A percentile compares a stretch with the other conserved stretches of the same genome.
Evolutionary conservation across 441 rosid genomes (phyloP).

Genomic region (Raphanus hybrid): DNA sequence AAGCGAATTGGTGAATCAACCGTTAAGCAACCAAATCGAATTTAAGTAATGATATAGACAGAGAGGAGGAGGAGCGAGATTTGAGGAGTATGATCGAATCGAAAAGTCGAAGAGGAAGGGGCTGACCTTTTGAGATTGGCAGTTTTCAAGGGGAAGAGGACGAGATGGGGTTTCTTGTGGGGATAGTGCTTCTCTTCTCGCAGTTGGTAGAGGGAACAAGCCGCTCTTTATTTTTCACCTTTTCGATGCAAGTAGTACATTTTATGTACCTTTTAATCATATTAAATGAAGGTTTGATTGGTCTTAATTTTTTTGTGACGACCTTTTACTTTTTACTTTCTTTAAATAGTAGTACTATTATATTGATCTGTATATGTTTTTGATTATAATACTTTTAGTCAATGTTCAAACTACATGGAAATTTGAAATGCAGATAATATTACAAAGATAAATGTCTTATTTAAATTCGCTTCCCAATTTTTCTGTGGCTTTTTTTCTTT

Average conservation of each 20-base stretch:
- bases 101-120: constrained; percentile 21
- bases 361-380: neutral
- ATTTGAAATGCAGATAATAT: neutral
- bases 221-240: neutral
- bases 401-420: neutral
- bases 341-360: neutral
- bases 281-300: neutral
- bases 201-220: constrained; percentile 28
- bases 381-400: neutral
- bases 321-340: constrained; percentile 6
- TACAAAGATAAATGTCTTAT: neutral
- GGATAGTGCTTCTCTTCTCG: constrained; percentile 23
- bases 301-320: neutral
- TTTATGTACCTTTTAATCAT: neutral
- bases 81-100: neutral
- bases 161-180: constrained; percentile 13
- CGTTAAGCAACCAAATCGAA: neutral
- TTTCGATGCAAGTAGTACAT: neutral
- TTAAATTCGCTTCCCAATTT: neutral
- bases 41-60: neutral
- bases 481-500: neutral
- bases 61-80: neutral
- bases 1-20: constrained; percentile 7
- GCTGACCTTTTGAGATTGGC: constrained; percentile 22
- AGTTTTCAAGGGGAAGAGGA: neutral